These are phyloP conservation scores for Solanum neorickii DNA, from an alignment of 257 asterid genomes.

Conservation along the genomic window DNA sequence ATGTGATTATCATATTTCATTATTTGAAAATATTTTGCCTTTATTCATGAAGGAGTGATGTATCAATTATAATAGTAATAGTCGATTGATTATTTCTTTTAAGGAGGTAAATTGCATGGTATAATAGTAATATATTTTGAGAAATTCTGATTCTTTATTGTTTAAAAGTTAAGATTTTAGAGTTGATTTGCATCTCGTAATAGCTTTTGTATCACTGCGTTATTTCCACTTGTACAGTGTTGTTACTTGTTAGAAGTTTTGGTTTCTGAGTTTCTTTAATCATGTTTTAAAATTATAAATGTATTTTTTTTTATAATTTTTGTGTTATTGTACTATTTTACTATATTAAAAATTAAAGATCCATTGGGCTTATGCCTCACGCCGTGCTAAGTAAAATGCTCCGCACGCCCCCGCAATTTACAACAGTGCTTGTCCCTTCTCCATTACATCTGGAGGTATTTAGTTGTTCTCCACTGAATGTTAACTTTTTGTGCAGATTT, in stretches of 20 bases:
- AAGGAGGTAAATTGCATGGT: not conserved
- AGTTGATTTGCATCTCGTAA: not conserved
- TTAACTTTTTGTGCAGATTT: slow-evolving; percentile 39
- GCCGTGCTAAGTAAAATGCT: not conserved
- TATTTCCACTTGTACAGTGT: not conserved
- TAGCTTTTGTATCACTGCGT: not conserved
- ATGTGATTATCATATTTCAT: not conserved
- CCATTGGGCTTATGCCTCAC: not conserved
- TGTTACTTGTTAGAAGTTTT: not conserved
- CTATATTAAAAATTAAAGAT: not conserved
- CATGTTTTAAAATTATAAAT: not conserved
- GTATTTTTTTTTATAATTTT: not conserved
- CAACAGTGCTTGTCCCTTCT: not conserved
- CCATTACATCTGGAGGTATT: not conserved
- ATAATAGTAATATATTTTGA: not conserved
- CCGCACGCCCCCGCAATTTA: not conserved
- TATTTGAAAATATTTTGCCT: not conserved
- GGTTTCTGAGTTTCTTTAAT: not conserved
- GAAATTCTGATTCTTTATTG: not conserved
- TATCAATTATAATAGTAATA: not conserved
- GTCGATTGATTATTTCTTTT: not conserved
- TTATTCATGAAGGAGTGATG: not conserved
- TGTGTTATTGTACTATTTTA: not conserved
- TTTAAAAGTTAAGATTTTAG: not conserved
- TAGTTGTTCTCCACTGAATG: not conserved